Evolutionary conservation across 140 eudicot genomes (phyloP).

Genomic region (Ambrosia hybrid): DNA sequence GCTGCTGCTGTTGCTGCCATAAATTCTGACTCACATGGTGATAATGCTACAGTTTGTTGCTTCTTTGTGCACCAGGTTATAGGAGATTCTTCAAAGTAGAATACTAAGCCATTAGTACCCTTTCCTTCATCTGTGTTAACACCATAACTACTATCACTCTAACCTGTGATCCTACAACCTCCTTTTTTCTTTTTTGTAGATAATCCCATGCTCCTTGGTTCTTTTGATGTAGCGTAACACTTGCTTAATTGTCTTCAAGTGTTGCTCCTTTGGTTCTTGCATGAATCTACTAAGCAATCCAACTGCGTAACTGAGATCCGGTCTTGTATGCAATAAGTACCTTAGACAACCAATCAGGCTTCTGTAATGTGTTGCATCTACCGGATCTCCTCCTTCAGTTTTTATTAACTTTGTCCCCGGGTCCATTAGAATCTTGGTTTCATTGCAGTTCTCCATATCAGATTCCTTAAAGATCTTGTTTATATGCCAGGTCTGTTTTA

Average conservation of each 20-base stretch:
- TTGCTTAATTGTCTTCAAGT: background rate
- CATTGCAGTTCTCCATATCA: background rate
- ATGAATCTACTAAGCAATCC: background rate
- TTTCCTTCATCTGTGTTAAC: background rate
- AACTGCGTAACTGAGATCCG: background rate
- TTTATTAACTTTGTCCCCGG: background rate
- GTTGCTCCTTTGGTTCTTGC: conserved; percentile 4
- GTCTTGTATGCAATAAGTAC: background rate
- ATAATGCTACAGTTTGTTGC: background rate
- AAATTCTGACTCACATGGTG: background rate
- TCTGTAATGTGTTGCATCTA: background rate
- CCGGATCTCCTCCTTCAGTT: background rate
- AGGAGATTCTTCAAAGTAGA: background rate
- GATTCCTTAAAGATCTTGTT: background rate
- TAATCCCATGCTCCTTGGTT: background rate
- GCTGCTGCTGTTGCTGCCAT: background rate
- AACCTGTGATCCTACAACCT: background rate
- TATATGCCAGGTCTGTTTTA: background rate
- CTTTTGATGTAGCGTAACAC: background rate
- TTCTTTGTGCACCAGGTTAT: background rate
- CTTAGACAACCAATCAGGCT: background rate
- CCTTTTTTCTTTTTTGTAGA: background rate
- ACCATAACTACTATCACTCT: background rate
- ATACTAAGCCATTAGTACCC: background rate
- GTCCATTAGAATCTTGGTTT: background rate